These are phyloP conservation scores for Fusarium tupiense DNA, from an alignment of 2,329 filamentous ascomycete genomes.

Conservation along the genomic window DNA sequence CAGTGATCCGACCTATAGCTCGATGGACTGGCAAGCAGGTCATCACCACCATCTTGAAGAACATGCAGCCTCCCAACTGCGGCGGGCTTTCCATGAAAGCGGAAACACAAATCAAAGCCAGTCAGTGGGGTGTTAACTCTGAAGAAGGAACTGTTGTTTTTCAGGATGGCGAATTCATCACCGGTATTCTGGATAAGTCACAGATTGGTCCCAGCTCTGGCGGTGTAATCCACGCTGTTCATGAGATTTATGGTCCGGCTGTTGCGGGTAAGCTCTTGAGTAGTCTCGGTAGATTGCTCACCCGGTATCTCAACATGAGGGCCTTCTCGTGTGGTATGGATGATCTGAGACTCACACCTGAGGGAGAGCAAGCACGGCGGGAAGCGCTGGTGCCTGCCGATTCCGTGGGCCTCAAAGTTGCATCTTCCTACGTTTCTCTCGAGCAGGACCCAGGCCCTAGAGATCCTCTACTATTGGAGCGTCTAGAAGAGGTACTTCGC, in stretches of 20 bases:
- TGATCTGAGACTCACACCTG: constrained; percentile 84
- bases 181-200: constrained; percentile 93
- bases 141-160: constrained; percentile 87
- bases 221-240: constrained; percentile 89
- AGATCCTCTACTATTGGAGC: constrained; percentile 76
- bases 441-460: constrained; percentile 70
- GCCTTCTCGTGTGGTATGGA: constrained; percentile 98
- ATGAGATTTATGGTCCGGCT: constrained; percentile 91
- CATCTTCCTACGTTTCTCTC: constrained; percentile 88
- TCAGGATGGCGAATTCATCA: constrained; percentile 86
- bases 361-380: constrained; percentile 78
- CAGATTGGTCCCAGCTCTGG: constrained; percentile 90
- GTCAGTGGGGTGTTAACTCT: constrained; percentile 78
- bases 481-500: constrained; percentile 88
- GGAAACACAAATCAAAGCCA: constrained; percentile 80
- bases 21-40: constrained; percentile 98
- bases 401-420: constrained; percentile 79
- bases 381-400: constrained; percentile 74
- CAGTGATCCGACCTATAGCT: constrained; percentile 80
- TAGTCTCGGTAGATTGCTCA: constrained; percentile 88
- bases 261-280: constrained; percentile 88
- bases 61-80: constrained; percentile 82
- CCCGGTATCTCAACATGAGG: constrained; percentile 89
- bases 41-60: constrained; percentile 90
- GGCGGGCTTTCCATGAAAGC: constrained; percentile 82